Evolutionary conservation across 768 basidiomycete genomes (phyloP), one percentile per base, ranked within the genome.

Genomic region (Termitomyces sp.): DNA sequence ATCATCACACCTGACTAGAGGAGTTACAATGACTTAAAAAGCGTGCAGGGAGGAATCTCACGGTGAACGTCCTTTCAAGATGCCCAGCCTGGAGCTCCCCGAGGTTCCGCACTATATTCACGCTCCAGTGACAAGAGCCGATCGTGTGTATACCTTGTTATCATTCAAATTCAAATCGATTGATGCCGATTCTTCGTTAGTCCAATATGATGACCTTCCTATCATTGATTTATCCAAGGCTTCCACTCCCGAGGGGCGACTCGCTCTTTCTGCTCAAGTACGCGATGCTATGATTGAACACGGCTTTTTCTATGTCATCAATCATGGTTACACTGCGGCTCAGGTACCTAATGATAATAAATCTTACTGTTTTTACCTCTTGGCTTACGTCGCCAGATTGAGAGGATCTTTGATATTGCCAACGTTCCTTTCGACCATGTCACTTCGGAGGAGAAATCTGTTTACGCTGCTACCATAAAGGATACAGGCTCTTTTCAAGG

Each of bases 211-310:
- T 2, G 76, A 82, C 37, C 73, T 85, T 21, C 70, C 77, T 0
- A 70, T 78, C 51, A 74, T 84, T 49, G 81, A 84, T 58, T 60
- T 85, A 15, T 70, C 80, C 10, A 68, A 70, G 47, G 71, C 69
- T 1, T 49, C 57, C 1, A 78, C 71, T 11, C 58, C 63, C 0
- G 73, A 77, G 54, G 75, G 70, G 5, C 73, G 75, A 10, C 57
- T 61, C 0, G 59, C 60, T 19, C 64, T 83, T 1, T 73, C 74
- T 0, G 47, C 62, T 9, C 71, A 78, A 55, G 70, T 78, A 5
- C 69, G 67, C 26, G 71, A 78, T 46, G 81, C 80, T 2, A 72
- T 83, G 70, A 58, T 62, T 3, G 66, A 63, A 19, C 52, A 53
- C 40, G 73, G 72, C 2, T 80, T 81, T 54, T 76, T 80, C 64